phyloP scores from a whole-genome alignment of 441 rosid species.

The Aquilaria agallochum region DNA sequence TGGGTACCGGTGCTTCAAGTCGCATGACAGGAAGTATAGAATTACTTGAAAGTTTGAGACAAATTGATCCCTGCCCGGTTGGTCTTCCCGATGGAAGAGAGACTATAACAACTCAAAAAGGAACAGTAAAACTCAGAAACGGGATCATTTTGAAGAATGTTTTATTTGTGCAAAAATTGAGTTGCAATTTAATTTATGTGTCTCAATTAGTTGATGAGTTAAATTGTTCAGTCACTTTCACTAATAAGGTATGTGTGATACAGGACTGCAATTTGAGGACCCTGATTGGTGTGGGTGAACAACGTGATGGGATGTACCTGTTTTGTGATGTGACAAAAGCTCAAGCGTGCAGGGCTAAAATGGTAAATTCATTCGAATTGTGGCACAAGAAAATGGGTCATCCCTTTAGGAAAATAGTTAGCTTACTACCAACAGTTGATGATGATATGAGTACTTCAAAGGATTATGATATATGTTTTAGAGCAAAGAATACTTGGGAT shows the following conservation, averaged over 20 bases:
- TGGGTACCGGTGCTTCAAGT: conserved; percentile 6
- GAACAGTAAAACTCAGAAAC: neutral
- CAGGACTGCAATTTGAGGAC: neutral
- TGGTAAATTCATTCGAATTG: neutral
- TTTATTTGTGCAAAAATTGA: conserved; percentile 1
- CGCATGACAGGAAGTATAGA: neutral
- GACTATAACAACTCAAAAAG: neutral
- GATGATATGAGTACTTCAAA: neutral
- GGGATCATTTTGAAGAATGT: neutral
- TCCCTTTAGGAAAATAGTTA: neutral
- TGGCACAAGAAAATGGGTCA: conserved; percentile 4
- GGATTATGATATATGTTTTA: conserved; percentile 3
- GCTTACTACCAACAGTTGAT: neutral
- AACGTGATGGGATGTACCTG: neutral
- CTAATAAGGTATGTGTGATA: neutral
- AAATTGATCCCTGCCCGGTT: neutral
- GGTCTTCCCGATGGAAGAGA: neutral
- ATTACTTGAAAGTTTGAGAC: neutral
- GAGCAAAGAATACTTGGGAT: neutral
- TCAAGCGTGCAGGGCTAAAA: neutral
- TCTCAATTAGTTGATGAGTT: neutral
- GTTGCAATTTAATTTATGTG: neutral
- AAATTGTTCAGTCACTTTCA: neutral
- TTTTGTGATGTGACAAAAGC: neutral
- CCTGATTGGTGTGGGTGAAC: conserved; percentile 4